Percentiles rank a stretch among this genome's conserved stretches.
Evolutionary conservation across 2,329 filamentous ascomycete genomes (phyloP).

Genomic region (Diaporthe longicolla): DNA sequence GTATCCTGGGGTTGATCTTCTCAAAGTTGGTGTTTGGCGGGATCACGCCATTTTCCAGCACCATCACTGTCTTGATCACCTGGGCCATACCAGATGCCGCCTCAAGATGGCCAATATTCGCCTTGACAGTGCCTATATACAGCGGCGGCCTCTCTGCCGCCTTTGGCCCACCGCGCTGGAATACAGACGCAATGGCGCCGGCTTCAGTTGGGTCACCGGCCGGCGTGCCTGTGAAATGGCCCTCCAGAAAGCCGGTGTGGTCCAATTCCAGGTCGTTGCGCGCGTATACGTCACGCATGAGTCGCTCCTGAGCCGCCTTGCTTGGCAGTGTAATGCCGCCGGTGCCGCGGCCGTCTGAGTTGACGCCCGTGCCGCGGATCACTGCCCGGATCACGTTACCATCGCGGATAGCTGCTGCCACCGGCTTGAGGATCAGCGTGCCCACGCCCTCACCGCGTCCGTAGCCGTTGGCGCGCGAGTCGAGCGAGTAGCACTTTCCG

Average conservation of each 20-base stretch:
- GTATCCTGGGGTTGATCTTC: conserved; percentile 42
- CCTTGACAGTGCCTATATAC: conserved; percentile 52
- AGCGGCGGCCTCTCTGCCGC: conserved; percentile 38
- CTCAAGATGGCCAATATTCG: conserved; percentile 46
- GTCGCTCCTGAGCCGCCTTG: conserved; percentile 49
- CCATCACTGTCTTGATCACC: conserved; percentile 39
- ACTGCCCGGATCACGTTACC: conserved; percentile 39
- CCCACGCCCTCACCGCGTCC: conserved; percentile 37
- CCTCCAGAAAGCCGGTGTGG: conserved; percentile 51
- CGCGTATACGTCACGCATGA: conserved; percentile 53
- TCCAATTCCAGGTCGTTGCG: conserved; percentile 46
- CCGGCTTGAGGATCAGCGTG: conserved; percentile 35
- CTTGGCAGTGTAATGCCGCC: conserved; percentile 56
- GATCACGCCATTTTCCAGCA: conserved; percentile 44
- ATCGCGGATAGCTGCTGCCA: conserved; percentile 31
- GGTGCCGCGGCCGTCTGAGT: conserved; percentile 51
- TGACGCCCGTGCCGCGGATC: conserved; percentile 49
- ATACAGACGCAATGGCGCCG: conserved; percentile 44
- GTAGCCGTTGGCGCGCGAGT: conserved; percentile 39
- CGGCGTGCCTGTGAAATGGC: conserved; percentile 54
- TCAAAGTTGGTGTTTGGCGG: conserved; percentile 48
- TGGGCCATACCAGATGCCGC: conserved; percentile 34
- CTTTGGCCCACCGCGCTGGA: conserved; percentile 44
- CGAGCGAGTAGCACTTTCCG: conserved; percentile 37
- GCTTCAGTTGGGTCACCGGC: conserved; percentile 54